Base-by-base conservation (phyloP, 2,329 filamentous ascomycete genomes). In the Neofusicoccum sp. region DNA sequence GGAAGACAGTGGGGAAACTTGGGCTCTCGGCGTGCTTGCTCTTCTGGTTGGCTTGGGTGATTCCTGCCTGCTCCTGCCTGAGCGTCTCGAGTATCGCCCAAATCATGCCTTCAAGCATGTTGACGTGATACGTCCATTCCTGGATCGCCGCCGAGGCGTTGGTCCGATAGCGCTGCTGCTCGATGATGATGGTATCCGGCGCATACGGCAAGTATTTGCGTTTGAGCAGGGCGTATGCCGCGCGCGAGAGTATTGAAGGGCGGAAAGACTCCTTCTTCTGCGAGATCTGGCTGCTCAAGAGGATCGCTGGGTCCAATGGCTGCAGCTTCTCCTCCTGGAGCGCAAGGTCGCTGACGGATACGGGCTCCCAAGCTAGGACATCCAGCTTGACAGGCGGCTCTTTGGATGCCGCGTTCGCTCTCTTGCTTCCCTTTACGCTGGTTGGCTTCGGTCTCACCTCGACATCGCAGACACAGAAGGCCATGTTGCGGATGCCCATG, bases 101-200 rank as follows among this genome's bases (percentile, higher is more conserved):
- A 0, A 96, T 77, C 87, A 95, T 95, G 3, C 87, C 86, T 74
- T 96, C 92, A 28, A 96, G 83, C 70, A 90, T 88, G 67, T 94
- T 94, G 7, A 96, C 91, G 1, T 91, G 82, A 44, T 95, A 73
- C 3, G 91, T 94, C 92, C 92, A 96, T 76, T 96, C 91, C 64
- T 88, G 85, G 1, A 96, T 87, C 0, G 87, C 84, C 0, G 85
- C 78, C 0, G 79, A 82, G 7, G 89, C 85, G n/a, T 82, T 83
- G 2, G 86, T 88, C 2, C 92, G 87, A 72, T 80, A 88, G 9
- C 86, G 81, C 67, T 89, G 86, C 1, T 85, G 80, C 69, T 89
- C 86, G 63, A 96, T 92, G 1, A 95, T 79, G 34, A 96, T 80
- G 59, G 89, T 83, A 3, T 87, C 87, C 0, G 91, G 91, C 0